Percentiles rank a stretch among this genome's conserved stretches.
These are phyloP conservation scores for Alternaria gansuensis DNA, from an alignment of 2,329 filamentous ascomycete species.

Conservation along the genomic window DNA sequence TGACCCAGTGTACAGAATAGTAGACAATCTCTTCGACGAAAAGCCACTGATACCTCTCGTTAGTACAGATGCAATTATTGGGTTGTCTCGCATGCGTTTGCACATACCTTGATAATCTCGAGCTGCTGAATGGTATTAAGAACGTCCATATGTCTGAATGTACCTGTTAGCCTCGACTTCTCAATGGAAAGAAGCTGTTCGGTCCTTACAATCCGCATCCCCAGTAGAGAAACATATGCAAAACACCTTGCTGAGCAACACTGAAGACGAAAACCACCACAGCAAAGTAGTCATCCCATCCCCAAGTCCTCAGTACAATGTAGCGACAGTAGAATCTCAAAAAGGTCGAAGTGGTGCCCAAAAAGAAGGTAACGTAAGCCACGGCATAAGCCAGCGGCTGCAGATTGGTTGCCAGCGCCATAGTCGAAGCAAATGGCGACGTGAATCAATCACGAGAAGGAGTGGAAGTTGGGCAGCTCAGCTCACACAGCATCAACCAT, in stretches of 20 bases:
- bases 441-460: conserved; percentile 10
- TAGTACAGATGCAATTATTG: not conserved
- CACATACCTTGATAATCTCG: conserved; percentile 6
- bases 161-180: not conserved
- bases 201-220: conserved; percentile 34
- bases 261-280: conserved; percentile 25
- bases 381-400: conserved; percentile 34
- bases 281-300: conserved; percentile 32
- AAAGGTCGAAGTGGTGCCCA: conserved; percentile 27
- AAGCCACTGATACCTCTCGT: conserved; percentile 22
- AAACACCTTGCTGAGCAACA: conserved; percentile 29
- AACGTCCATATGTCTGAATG: conserved; percentile 1
- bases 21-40: conserved; percentile 49
- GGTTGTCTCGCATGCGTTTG: not conserved
- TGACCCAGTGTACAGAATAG: conserved; percentile 42
- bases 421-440: conserved; percentile 13
- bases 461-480: conserved; percentile 12
- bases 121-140: conserved; percentile 14
- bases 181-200: not conserved
- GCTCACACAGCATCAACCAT: conserved; percentile 10
- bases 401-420: conserved; percentile 24
- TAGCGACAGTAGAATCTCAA: conserved; percentile 30
- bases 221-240: conserved; percentile 36
- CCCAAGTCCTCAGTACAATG: conserved; percentile 28
- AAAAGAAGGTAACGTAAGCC: conserved; percentile 27